phyloP scores from a whole-genome alignment of 768 basidiomycete species.

The Pleurotus tuoliensis region DNA sequence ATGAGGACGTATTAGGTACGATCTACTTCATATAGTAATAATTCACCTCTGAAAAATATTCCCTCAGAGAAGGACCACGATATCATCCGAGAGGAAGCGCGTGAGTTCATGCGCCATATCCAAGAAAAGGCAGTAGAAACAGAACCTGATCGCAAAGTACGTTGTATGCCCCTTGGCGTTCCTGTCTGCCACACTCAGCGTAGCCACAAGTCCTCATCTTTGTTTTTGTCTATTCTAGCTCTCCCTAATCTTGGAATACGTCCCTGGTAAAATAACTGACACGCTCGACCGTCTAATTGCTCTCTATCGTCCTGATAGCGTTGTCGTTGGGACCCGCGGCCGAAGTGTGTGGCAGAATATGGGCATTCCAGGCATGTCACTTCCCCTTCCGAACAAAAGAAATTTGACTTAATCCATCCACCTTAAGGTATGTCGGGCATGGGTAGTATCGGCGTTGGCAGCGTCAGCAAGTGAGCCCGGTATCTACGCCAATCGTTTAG shows the following conservation, averaged over 20 bases:
- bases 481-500: not conserved
- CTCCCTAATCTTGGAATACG: constrained; percentile 89
- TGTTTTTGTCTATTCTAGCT: constrained; percentile 39
- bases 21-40: constrained; percentile 4
- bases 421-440: constrained; percentile 23
- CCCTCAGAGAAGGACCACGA: constrained; percentile 69
- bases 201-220: no score
- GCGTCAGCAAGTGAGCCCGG: constrained; percentile 40
- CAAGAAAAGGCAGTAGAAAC: constrained; percentile 76
- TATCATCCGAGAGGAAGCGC: constrained; percentile 78
- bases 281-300: constrained; percentile 91
- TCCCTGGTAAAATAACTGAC: constrained; percentile 85
- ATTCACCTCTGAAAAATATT: not conserved
- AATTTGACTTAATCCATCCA: not conserved
- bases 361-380: constrained; percentile 19
- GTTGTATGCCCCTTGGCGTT: constrained; percentile 10
- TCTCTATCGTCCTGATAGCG: constrained; percentile 85
- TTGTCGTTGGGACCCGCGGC: constrained; percentile 91
- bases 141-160: constrained; percentile 73
- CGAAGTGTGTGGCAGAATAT: constrained; percentile 39
- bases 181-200: not conserved
- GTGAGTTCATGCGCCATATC: constrained; percentile 74
- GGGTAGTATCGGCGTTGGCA: constrained; percentile 39
- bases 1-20: constrained; percentile 80
- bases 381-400: constrained; percentile 9